Conservation (phyloP, 2,329 filamentous ascomycete species). For the Aspergillus ustus region DNA sequence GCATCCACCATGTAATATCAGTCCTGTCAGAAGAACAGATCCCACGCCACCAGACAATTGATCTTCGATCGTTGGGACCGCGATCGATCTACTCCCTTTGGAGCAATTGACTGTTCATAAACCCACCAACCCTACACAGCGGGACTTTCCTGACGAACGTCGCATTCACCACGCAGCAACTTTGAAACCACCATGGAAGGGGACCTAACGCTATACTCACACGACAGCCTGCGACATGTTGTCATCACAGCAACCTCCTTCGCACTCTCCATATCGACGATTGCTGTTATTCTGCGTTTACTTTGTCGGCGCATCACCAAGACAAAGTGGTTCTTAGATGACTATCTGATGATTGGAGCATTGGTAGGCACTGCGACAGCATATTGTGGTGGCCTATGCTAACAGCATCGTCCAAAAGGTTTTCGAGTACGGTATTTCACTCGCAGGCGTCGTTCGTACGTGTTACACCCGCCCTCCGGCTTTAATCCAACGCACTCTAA, state of each 20-base stretch:
- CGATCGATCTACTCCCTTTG: too few species aligned
- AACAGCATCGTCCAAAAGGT: constrained; percentile 16
- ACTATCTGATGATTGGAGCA: constrained; percentile 20
- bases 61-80: too few species aligned
- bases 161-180: too few species aligned
- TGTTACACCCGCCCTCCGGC: neutral
- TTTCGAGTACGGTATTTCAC: constrained; percentile 30
- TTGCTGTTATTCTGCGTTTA: constrained; percentile 26
- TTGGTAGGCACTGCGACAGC: constrained; percentile 18
- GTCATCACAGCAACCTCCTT: constrained; percentile 32
- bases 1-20: too few species aligned
- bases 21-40: too few species aligned
- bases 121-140: too few species aligned
- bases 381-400: constrained; percentile 14
- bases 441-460: constrained; percentile 31
- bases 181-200: too few species aligned
- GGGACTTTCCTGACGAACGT: too few species aligned
- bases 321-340: constrained; percentile 21
- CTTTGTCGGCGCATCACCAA: constrained; percentile 25
- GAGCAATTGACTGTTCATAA: too few species aligned
- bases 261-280: constrained; percentile 30
- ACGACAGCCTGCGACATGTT: constrained; percentile 32
- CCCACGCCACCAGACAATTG: too few species aligned
- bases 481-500: too few species aligned
- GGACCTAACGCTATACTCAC: constrained; percentile 17